Evolutionary conservation across 2,329 filamentous ascomycete species (phyloP), one percentile per base, ranked within the genome.

Genomic region (Fusarium concolor): DNA sequence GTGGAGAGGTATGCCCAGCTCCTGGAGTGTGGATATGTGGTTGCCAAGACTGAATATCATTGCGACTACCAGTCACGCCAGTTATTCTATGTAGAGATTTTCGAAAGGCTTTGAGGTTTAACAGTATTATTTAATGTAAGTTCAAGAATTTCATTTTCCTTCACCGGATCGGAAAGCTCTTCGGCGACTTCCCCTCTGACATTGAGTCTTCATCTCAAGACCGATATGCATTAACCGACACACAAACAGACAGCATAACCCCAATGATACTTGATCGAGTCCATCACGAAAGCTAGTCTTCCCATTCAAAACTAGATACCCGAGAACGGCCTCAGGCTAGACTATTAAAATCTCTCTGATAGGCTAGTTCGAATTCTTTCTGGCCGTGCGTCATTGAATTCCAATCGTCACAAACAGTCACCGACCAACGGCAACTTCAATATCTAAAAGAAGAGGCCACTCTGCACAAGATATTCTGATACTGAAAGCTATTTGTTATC

Each of bases 311-410:
- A 26, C 8, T 26, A 26, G 24, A 26, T 8, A 26, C 24, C 24
- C 5, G 24, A n/a, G 24, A 41, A 6, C 1, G 14, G 20, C 17
- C 7, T 17, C 3, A 10, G 14, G 20, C 6, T 14, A 10, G 3
- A 14, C 10, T 15, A n/a, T 15, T 6, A 1, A 22, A 20, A n/a
- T 11, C 8, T 18, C 2, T 10, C 14, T 31, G 8, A 22, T 2
- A 15, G 2, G 35, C 22, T 4, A 20, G 17, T 6, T 24, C 15
- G n/a, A 15, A 15, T 2, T 44, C 10, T 7, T 7, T 43, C 37
- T 31, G 7, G 1, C 10, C 17, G 26, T 26, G 41, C 54, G 54
- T 37, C 54, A 53, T 57, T 6, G 5, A 53, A 57, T 57, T 53
- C 54, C 54, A 53, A 6, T 5, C n/a, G 22, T 10, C 7, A 24